Percentiles rank a stretch among this genome's conserved stretches.
phyloP scores from a whole-genome alignment of 805 yeast genomes.

The Soucietia sequanensis region DNA sequence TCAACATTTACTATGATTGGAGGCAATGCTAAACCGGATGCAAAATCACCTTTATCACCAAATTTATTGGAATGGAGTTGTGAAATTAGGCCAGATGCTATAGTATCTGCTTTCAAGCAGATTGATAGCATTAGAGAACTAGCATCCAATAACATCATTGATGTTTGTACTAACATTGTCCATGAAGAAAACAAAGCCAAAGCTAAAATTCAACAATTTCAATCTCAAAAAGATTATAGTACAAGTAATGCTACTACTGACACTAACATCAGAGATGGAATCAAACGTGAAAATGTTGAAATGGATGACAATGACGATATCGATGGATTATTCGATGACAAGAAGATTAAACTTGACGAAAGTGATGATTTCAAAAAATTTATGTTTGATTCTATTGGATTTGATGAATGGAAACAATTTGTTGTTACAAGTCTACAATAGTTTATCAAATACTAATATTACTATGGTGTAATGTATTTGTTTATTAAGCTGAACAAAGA shows the following conservation, averaged over 20 bases:
- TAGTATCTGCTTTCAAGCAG: constrained; percentile 46
- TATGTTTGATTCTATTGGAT: constrained; percentile 28
- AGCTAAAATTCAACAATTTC: neutral
- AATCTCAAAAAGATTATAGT: neutral
- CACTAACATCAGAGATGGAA: too few species aligned
- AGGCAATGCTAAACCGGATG: constrained; percentile 3
- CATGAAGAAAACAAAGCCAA: constrained; percentile 4
- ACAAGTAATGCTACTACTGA: neutral
- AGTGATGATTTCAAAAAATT: constrained; percentile 2
- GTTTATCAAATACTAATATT: neutral
- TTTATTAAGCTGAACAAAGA: too few species aligned
- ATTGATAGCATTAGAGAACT: constrained; percentile 37
- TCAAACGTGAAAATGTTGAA: constrained; percentile 22
- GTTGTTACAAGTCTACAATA: constrained; percentile 16
- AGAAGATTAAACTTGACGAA: constrained; percentile 17
- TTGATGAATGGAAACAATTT: constrained; percentile 36
- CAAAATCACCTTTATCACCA: constrained; percentile 41
- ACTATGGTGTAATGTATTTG: too few species aligned
- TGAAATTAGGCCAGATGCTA: constrained; percentile 44
- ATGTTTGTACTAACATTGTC: constrained; percentile 17
- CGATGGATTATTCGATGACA: constrained; percentile 36
- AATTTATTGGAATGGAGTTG: constrained; percentile 38
- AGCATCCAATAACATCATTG: constrained; percentile 23
- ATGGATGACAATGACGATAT: constrained; percentile 29
- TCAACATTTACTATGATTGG: neutral